Evolutionary conservation across 2,329 filamentous ascomycete genomes (phyloP), one percentile per base, ranked within the genome.

Genomic region (Sporothrix sp.): DNA sequence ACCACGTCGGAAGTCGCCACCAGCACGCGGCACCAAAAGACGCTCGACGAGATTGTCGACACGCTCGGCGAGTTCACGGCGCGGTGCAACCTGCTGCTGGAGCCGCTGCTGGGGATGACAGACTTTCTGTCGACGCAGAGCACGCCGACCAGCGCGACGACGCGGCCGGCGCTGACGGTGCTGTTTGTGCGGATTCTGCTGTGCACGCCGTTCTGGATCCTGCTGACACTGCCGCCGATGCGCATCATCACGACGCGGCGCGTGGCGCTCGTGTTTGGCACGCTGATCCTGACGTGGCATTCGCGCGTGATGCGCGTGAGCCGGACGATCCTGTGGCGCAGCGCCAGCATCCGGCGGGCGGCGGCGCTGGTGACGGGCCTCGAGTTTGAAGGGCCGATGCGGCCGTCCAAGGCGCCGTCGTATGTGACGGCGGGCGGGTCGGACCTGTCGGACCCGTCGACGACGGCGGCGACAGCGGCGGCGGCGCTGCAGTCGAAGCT

Each of bases 31-130:
- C 87, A 93, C 60, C 87, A 95, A 61, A 96, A 96, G 71, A 96
- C 89, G 46, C 69, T 98, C 48, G 93, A 98, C 64, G 93, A 98
- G 69, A 98, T 98, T 54, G 86, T 98, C 51, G 90, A 97, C 59
- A 95, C 87, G 0, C 70, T 98, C 39, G 88, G 89, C 64, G 82
- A 89, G 57, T 87, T 98, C 59, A 97, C 91, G 0, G 85, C 84
- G 5, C 79, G 93, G 44, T 96, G 93, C 67, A 95, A 96, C 65
- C 84, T 95, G 48, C 72, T 98, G 16, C 75, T 97, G 47, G 90
- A 96, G 60, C 93, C 93, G 3, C 76, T 97, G 50, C 73, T 95
- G 39, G 82, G 86, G 57, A 74, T 97, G 64, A 96, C 90, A 6
- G 90, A 97, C 65, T 96, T 96, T 62, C 74, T 98, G 23, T 93